phyloP scores from a whole-genome alignment of 2,329 filamentous ascomycete genomes.

The Plectosphaerella plurivora region DNA sequence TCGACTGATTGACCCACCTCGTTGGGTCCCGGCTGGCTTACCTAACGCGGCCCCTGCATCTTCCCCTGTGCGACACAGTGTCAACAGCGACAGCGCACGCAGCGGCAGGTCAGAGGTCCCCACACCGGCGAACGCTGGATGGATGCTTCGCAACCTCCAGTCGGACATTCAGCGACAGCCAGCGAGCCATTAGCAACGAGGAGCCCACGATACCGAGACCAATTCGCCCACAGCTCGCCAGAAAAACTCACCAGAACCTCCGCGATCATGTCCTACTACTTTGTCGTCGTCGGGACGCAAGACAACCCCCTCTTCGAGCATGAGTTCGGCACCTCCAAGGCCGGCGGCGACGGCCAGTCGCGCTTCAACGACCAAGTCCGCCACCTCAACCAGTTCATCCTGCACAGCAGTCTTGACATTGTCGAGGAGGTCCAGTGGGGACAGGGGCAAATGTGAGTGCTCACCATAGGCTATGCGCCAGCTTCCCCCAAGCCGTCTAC shows the following conservation, averaged over 20 bases:
- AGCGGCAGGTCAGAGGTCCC: too few species aligned
- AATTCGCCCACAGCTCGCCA: too few species aligned
- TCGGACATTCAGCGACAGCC: too few species aligned
- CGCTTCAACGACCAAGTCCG: slow-evolving; percentile 85
- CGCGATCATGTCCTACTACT: slow-evolving; percentile 89
- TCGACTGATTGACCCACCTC: background rate
- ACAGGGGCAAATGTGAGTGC: slow-evolving; percentile 73
- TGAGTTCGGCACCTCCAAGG: slow-evolving; percentile 95
- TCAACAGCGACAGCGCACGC: too few species aligned
- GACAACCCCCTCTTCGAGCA: slow-evolving; percentile 96
- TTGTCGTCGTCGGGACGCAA: slow-evolving; percentile 90
- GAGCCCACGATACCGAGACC: too few species aligned
- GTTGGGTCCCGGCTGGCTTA: too few species aligned
- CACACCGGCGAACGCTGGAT: too few species aligned
- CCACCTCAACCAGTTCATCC: slow-evolving; percentile 95
- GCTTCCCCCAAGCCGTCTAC: slow-evolving; percentile 5
- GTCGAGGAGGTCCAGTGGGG: slow-evolving; percentile 97
- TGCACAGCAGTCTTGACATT: slow-evolving; percentile 89
- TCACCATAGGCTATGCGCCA: background rate
- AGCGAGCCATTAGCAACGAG: too few species aligned
- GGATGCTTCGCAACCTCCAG: too few species aligned
- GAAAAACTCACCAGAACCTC: background rate
- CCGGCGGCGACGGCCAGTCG: slow-evolving; percentile 87
- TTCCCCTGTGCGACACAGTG: too few species aligned
- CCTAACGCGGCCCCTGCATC: too few species aligned